Evolutionary conservation across 306 rosid species (phyloP).

Genomic region (Cicer pinnatifidum): DNA sequence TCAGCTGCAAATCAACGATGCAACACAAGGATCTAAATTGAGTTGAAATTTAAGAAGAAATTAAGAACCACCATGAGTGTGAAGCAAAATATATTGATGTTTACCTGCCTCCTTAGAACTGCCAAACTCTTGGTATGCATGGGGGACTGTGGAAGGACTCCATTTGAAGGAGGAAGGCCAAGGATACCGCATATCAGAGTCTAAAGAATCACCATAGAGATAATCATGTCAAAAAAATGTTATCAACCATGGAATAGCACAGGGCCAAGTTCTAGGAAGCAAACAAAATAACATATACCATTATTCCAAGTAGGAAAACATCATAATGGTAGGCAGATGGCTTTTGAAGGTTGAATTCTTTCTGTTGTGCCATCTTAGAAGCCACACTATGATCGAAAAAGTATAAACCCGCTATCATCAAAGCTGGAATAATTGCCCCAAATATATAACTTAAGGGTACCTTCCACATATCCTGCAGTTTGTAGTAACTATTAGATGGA

Average conservation of each 20-base stretch:
- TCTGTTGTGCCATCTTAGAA: constrained; percentile 85
- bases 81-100: constrained; percentile 23
- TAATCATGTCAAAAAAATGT: background rate
- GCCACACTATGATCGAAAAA: constrained; percentile 96
- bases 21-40: constrained; percentile 38
- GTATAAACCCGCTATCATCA: constrained; percentile 90
- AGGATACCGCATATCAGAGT: constrained; percentile 77
- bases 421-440: constrained; percentile 77
- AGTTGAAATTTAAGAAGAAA: constrained; percentile 14
- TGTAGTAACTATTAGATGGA: constrained; percentile 35
- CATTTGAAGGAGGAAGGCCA: constrained; percentile 95
- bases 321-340: constrained; percentile 91
- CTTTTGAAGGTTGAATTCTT: constrained; percentile 91
- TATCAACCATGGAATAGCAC: constrained; percentile 14
- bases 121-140: constrained; percentile 97
- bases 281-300: constrained; percentile 55
- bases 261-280: constrained; percentile 26
- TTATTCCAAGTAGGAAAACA: constrained; percentile 70
- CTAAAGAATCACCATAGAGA: constrained; percentile 47
- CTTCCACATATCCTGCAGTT: constrained; percentile 80
- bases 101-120: constrained; percentile 68
- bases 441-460: constrained; percentile 64
- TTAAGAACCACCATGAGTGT: constrained; percentile 17
- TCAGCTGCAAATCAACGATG: constrained; percentile 55
- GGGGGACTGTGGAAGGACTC: constrained; percentile 96